Conservation (phyloP, 2,329 filamentous ascomycete genomes). For the Apiospora phragmitis region DNA sequence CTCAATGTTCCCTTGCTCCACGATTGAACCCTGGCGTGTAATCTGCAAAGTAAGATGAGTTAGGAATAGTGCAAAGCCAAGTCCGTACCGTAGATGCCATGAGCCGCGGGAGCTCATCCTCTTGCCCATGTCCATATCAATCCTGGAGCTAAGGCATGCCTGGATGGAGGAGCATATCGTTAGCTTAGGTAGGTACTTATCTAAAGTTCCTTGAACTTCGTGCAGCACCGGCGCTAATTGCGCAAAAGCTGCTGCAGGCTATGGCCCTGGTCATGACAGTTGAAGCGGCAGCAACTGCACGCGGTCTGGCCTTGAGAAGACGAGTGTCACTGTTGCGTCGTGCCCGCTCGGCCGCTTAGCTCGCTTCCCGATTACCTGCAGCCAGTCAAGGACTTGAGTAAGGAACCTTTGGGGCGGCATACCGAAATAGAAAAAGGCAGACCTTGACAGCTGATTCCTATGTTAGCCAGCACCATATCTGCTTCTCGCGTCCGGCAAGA, state of each 20-base stretch:
- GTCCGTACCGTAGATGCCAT: neutral
- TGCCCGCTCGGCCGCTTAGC: conserved; percentile 12
- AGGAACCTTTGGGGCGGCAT: conserved; percentile 1
- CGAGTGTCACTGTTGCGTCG: neutral
- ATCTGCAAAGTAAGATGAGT: neutral
- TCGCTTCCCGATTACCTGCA: conserved; percentile 4
- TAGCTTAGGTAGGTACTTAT: neutral
- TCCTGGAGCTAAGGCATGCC: neutral
- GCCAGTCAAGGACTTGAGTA: neutral
- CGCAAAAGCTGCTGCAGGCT: conserved; percentile 9
- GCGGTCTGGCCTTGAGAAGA: neutral
- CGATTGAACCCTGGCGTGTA: neutral
- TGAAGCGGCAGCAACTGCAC: conserved; percentile 6
- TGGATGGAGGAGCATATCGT: no score
- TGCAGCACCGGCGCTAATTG: conserved; percentile 8
- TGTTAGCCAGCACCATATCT: neutral
- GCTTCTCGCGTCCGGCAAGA: neutral
- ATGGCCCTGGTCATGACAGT: neutral
- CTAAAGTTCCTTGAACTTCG: neutral
- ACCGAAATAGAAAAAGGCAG: neutral
- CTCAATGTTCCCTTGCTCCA: neutral
- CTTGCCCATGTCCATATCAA: neutral
- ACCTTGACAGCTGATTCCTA: neutral
- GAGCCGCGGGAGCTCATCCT: neutral
- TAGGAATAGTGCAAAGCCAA: neutral